These are phyloP conservation scores for Vitis riparia DNA, from an alignment of 164 flowering plant species.

Conservation along the genomic window DNA sequence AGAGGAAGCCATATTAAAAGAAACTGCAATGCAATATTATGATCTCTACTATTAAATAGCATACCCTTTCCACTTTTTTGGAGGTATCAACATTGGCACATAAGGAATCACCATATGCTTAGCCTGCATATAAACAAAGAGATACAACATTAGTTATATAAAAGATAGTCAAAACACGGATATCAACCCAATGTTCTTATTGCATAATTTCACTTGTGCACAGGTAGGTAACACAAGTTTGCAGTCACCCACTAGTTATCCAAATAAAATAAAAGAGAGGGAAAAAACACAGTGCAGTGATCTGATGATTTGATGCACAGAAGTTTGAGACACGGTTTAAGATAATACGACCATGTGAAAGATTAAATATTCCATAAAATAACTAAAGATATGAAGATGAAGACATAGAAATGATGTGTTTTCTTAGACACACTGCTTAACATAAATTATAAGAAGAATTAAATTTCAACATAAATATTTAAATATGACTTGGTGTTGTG, in stretches of 20 bases:
- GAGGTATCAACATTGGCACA: constrained; percentile 93
- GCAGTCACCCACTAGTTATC: too few species aligned
- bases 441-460: not conserved
- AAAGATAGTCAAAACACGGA: not conserved
- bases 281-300: too few species aligned
- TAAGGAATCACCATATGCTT: constrained; percentile 79
- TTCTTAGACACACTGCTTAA: not conserved
- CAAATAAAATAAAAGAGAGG: too few species aligned
- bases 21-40: constrained; percentile 1
- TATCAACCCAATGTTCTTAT: not conserved
- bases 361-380: too few species aligned
- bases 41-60: constrained; percentile 7
- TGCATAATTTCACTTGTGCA: too few species aligned
- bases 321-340: too few species aligned
- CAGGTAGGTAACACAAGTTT: too few species aligned
- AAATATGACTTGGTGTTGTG: not conserved
- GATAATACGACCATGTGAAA: not conserved
- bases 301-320: too few species aligned
- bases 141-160: not conserved
- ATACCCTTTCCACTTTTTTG: constrained; percentile 94
- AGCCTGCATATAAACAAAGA: constrained; percentile 53
- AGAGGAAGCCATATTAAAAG: not conserved
- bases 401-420: too few species aligned
- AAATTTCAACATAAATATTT: not conserved
- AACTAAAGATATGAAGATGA: too few species aligned